phyloP scores from a whole-genome alignment of 768 basidiomycete species.

The Tylopilus vinaceipallidus region DNA sequence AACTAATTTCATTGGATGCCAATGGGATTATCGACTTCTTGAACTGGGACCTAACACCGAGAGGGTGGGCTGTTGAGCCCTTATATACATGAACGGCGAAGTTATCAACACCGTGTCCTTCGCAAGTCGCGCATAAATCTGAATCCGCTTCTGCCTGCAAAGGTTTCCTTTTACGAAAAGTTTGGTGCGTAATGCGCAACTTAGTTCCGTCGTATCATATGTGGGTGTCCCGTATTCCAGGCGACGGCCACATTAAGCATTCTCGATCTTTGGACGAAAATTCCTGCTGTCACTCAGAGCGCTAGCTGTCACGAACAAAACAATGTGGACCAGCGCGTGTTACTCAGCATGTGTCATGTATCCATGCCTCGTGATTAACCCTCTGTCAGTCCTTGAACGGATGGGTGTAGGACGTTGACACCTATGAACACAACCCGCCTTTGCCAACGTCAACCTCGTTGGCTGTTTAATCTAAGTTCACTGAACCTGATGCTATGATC shows the following conservation, averaged over 20 bases:
- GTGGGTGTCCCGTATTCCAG: conserved; percentile 35
- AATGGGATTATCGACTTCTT: conserved; percentile 75
- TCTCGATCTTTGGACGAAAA: conserved; percentile 42
- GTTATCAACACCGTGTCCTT: conserved; percentile 47
- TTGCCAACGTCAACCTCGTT: conserved; percentile 67
- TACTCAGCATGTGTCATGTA: background rate
- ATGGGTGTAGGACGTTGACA: conserved; percentile 61
- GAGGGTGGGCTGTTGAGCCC: conserved; percentile 76
- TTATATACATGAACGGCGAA: conserved; percentile 50
- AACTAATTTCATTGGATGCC: conserved; percentile 49
- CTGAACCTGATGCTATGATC: background rate
- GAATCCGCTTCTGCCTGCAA: conserved; percentile 55
- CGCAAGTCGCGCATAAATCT: conserved; percentile 44
- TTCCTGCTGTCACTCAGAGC: conserved; percentile 54
- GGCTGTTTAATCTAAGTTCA: conserved; percentile 24
- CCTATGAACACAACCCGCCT: conserved; percentile 40
- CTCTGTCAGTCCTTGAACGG: conserved; percentile 71
- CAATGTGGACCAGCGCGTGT: conserved; percentile 80
- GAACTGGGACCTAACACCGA: conserved; percentile 66
- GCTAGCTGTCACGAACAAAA: conserved; percentile 73
- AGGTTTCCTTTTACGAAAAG: conserved; percentile 55
- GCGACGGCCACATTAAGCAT: background rate
- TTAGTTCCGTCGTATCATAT: conserved; percentile 29
- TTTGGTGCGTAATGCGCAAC: conserved; percentile 46
- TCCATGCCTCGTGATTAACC: conserved; percentile 8